Evolutionary conservation across 768 basidiomycete species (phyloP), one percentile per base, ranked within the genome.

Genomic region (Pluteus cervinus): DNA sequence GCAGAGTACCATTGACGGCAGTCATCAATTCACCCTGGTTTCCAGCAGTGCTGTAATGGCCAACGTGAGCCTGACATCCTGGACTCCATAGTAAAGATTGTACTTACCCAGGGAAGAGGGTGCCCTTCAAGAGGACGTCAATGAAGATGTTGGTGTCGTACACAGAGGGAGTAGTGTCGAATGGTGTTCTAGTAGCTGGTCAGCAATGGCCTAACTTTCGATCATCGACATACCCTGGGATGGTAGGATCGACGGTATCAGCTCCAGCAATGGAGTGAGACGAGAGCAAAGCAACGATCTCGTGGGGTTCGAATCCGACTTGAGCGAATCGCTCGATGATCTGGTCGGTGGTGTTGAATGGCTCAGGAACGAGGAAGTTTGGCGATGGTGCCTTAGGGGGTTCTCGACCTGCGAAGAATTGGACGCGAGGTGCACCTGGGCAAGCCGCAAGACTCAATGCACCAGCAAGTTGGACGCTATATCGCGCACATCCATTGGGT

Each of bases 81-180:
- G 15, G 7, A 50, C 48, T 14, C 29, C 38, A 35, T 41, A 31
- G 17, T 44, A 47, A 9, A 42, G 44, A 24, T 18, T 11, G 11
- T 2, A 33, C 63, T 46, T 49, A 57, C 64, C 63, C 67, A 40
- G 65, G 64, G 54, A 65, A 64, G 7, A 48, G 21, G 9, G 61
- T 67, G 7, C 71, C 68, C n/a, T 61, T 58, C 26, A 75, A 61
- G 41, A 62, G 62, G 5, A 62, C 60, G 41, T 73, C 69, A 29
- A 73, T 50, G 50, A 62, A 71, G 46, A 71, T 54, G 47, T 72
- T 69, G 10, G 61, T 63, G 43, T 72, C 70, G 29, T 69, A 69
- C 7, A 56, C 34, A 5, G 46, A 43, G 1, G 68, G 71, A 3
- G 70, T 71, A 1, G 68, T 63, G 49, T 73, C 70, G 48, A 73